Evolutionary conservation across 2,329 filamentous ascomycete genomes (phyloP), one percentile per base, ranked within the genome.

Genomic region (Tolypocladium nubicola): DNA sequence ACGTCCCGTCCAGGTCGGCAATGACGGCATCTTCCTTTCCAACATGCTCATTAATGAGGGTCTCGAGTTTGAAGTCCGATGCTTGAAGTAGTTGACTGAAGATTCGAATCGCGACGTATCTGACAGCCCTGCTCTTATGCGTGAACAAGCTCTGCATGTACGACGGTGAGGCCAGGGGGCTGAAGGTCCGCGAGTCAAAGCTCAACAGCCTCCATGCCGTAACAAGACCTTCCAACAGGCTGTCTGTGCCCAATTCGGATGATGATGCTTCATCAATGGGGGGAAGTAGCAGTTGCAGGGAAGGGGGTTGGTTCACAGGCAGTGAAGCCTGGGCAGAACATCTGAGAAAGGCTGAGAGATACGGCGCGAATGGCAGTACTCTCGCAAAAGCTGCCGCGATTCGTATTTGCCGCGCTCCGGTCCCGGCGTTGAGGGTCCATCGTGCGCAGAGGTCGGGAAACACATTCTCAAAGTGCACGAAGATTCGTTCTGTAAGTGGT

Each of bases 381-480:
- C 88, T 82, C 60, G 89, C 87, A 74, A 96, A 88, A 38, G 89
- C 87, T 57, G 86, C 80, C 61, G 93, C 79, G 55, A 87, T 64
- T 39, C 72, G 57, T 65, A 71, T 64, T 70, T 71, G 64, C 72
- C 71, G 63, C 65, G 70, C 56, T 61, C 71, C 67, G 47, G 68
- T 71, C 35, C 71, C 70, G 35, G 75, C 65, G 68, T 75, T 70
- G 66, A 78, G 76, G 50, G 88, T 76, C 90, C 90, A 96, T 76
- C 88, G 79, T 60, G 90, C 88, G 71, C 88, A 90, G 54, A 95
- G 78, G 71, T 97, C 92, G 64, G 90, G 83, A 66, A 94, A 89
- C 45, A 92, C 74, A 60, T 80, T 76, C 68, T 89, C 85, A 71
- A 92, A 91, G 66, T 88, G 81, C 62, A 82, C 76, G 67, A 94